Evolutionary conservation across 768 basidiomycete species (phyloP).

Genomic region (Thelephora ganbajun): DNA sequence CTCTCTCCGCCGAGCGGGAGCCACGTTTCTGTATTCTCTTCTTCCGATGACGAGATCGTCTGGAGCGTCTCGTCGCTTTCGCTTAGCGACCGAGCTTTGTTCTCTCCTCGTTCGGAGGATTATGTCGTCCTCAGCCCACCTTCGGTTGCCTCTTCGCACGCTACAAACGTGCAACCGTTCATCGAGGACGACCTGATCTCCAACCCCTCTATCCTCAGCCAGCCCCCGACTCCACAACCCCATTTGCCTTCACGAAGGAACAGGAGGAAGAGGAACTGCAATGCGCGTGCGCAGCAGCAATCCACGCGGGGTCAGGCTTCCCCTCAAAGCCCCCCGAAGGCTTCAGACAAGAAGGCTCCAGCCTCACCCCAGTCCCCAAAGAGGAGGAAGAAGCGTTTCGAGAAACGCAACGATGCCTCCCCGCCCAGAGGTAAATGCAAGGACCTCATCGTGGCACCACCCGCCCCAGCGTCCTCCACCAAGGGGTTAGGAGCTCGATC

Average conservation of each 20-base stretch:
- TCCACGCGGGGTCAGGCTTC: neutral
- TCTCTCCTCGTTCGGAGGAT: slow-evolving; percentile 19
- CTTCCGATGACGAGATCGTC: slow-evolving; percentile 40
- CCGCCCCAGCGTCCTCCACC: neutral
- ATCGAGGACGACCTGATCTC: neutral
- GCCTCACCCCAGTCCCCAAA: neutral
- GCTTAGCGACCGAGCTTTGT: slow-evolving; percentile 2
- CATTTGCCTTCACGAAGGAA: neutral
- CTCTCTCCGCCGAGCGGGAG: slow-evolving; percentile 15
- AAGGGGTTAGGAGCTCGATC: slow-evolving; percentile 23
- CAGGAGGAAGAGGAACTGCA: slow-evolving; percentile 1
- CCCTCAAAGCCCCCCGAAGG: neutral
- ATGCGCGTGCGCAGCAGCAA: no score
- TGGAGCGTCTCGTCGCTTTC: slow-evolving; percentile 24
- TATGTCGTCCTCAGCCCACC: slow-evolving; percentile 32
- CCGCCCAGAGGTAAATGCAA: no score
- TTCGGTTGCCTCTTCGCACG: slow-evolving; percentile 7
- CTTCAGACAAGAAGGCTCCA: neutral
- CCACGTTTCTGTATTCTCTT: slow-evolving; percentile 9
- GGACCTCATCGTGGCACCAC: neutral
- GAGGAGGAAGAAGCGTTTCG: neutral
- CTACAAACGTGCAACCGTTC: neutral
- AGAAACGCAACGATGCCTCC: neutral
- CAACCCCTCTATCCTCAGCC: neutral
- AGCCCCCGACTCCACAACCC: neutral